Percentiles rank a stretch among this genome's conserved stretches.
phyloP scores from a whole-genome alignment of 1,284 basidiomycete species.

The Cryptococcus sp. region DNA sequence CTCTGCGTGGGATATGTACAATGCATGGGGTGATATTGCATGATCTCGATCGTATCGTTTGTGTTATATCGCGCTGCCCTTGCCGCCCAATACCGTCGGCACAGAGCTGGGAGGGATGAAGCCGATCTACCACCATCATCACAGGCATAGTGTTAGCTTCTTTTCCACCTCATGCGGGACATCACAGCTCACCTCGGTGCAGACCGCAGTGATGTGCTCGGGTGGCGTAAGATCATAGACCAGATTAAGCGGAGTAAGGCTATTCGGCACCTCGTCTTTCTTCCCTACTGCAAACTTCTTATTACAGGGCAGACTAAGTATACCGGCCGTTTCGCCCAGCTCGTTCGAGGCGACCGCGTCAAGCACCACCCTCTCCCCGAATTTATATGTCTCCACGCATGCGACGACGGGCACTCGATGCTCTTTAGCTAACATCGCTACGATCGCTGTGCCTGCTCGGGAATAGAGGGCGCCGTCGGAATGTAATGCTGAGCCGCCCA shows the following conservation, averaged over 20 bases:
- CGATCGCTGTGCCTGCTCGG: constrained; percentile 89
- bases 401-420: constrained; percentile 90
- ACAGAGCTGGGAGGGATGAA: constrained; percentile 75
- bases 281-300: constrained; percentile 29
- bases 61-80: constrained; percentile 26
- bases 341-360: constrained; percentile 98
- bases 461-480: constrained; percentile 94
- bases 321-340: constrained; percentile 62
- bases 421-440: constrained; percentile 92
- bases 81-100: constrained; percentile 54
- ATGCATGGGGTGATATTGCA: neutral
- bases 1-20: neutral
- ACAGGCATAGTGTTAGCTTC: constrained; percentile 2
- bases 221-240: constrained; percentile 91
- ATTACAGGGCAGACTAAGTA: constrained; percentile 30
- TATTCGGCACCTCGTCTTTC: constrained; percentile 16
- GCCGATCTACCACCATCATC: constrained; percentile 54
- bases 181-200: constrained; percentile 71
- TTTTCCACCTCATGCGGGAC: neutral
- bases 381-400: constrained; percentile 99
- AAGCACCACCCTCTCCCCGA: constrained; percentile 86
- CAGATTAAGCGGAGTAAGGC: constrained; percentile 75
- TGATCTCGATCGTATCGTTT: neutral
- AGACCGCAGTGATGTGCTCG: constrained; percentile 86
- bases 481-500: constrained; percentile 92